Base-by-base conservation (phyloP, 345 rosid genomes). In the Hibiscus syriacus region DNA sequence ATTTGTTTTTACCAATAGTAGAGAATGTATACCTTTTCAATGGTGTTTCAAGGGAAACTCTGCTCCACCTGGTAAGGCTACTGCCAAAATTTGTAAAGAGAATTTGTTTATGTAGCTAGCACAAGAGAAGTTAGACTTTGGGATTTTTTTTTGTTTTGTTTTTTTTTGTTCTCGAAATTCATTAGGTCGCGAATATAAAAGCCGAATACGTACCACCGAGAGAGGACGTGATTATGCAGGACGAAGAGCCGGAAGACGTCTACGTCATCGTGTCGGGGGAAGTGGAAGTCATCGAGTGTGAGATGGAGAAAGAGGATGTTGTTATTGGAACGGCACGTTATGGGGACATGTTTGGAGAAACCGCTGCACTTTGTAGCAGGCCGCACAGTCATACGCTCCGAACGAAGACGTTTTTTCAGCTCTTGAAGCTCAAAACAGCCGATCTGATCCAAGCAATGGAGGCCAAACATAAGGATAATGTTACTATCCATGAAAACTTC, bases 201-300 rank as follows among this genome's bases (percentile, higher is more conserved):
- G 94, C 96, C 3, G 98, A 93, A 83, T 93, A 93, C 74, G 78
- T 90, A 65, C 98, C 98, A 5, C 97, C 98, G 13, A 81, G 82
- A 76, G 98, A 90, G 72, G 98, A 93, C 77, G 96, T 93, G 5
- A 71, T 88, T 2, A 80, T 87, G 87, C 94, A 87, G 64, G 87
- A 87, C 48, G 98, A 93, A 75, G 73, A 90, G 0, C 87, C 98
- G 0, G 97, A 93, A 3, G 97, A 93, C 82, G 85, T 87, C 53
- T 90, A 93, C 74, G 83, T 93, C 34, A 78, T 93, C 2, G 92
- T 88, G 11, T 88, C 98, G 0, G 98, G 97, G 49, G 94, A 88
- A 72, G 87, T 90, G 2, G 96, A 87, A 53, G 85, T 93, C 45
- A 78, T 87, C 0, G 83, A 87, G 36, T 75, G 81, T 6, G 85